These are phyloP conservation scores for Cucumis hystrix DNA, from an alignment of 306 rosid species.

Conservation along the genomic window DNA sequence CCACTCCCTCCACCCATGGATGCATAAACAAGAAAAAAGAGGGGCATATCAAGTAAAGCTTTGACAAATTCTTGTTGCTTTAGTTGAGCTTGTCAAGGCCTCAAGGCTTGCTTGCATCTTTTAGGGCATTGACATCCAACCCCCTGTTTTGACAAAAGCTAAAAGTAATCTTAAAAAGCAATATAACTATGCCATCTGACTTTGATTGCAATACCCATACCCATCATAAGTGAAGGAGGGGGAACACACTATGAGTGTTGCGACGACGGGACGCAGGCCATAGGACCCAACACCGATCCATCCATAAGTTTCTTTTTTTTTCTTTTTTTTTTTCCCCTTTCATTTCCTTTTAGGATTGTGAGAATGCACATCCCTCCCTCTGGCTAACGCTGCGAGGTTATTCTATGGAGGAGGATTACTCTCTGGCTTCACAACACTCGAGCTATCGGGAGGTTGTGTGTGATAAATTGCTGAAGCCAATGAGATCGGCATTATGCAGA, in stretches of 20 bases:
- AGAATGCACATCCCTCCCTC: conserved; percentile 13
- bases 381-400: conserved; percentile 1
- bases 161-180: conserved; percentile 32
- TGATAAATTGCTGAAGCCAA: conserved; percentile 86
- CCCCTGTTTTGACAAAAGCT: conserved; percentile 52
- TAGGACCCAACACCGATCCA: conserved; percentile 35
- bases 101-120: conserved; percentile 32
- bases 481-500: conserved; percentile 90
- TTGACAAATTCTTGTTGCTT: conserved; percentile 51
- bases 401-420: conserved; percentile 62
- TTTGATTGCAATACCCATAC: conserved; percentile 57
- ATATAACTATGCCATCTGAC: conserved; percentile 70
- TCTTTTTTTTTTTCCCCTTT: neutral
- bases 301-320: conserved; percentile 10
- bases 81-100: conserved; percentile 45
- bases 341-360: conserved; percentile 6
- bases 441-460: conserved; percentile 70
- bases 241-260: conserved; percentile 32
- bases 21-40: conserved; percentile 21
- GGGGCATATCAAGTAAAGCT: conserved; percentile 52
- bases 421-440: conserved; percentile 71
- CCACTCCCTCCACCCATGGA: conserved; percentile 50
- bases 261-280: conserved; percentile 23
- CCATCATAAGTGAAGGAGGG: conserved; percentile 16
- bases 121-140: conserved; percentile 49